Percentiles rank a stretch among this genome's conserved stretches.
Conservation (phyloP, 495 filamentous ascomycete species). For the Sabuloglossum arenarium region DNA sequence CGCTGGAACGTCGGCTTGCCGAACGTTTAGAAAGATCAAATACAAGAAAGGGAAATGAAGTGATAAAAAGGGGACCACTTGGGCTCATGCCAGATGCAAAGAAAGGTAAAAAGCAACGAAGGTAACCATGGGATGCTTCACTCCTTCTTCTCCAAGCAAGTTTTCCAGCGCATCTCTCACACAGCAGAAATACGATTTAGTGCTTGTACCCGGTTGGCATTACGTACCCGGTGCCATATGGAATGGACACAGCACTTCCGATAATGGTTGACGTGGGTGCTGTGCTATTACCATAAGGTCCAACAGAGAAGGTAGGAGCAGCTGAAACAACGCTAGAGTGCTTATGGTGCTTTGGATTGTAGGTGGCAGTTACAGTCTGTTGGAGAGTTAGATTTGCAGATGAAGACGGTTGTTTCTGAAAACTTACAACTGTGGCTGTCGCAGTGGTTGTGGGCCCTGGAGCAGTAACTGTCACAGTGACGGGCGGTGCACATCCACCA, state of each 20-base stretch:
- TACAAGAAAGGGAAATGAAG: not conserved
- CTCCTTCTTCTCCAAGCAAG: not conserved
- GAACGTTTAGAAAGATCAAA: too few relatives aligned
- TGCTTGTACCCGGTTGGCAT: too few relatives aligned
- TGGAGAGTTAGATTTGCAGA: not conserved
- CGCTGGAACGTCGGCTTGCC: too few relatives aligned
- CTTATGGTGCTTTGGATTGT: not conserved
- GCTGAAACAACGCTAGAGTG: not conserved
- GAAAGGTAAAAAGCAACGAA: not conserved
- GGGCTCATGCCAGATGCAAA: not conserved
- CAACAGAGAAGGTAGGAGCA: not conserved
- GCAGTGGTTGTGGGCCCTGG: not conserved
- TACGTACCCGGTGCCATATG: not conserved
- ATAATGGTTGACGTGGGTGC: not conserved
- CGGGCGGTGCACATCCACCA: not conserved
- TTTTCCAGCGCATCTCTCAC: not conserved
- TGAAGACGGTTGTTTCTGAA: not conserved
- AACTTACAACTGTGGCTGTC: constrained; percentile 4
- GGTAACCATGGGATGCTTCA: not conserved
- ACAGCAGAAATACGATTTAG: too few relatives aligned
- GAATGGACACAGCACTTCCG: not conserved
- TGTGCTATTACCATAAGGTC: constrained; percentile 4
- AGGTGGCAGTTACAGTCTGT: constrained; percentile 1
- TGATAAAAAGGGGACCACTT: not conserved
- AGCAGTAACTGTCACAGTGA: constrained; percentile 5